Percentiles rank a stretch among this genome's conserved stretches.
These are phyloP conservation scores for Lipomyces anomalus DNA, from an alignment of 805 yeast genomes.

Conservation along the genomic window DNA sequence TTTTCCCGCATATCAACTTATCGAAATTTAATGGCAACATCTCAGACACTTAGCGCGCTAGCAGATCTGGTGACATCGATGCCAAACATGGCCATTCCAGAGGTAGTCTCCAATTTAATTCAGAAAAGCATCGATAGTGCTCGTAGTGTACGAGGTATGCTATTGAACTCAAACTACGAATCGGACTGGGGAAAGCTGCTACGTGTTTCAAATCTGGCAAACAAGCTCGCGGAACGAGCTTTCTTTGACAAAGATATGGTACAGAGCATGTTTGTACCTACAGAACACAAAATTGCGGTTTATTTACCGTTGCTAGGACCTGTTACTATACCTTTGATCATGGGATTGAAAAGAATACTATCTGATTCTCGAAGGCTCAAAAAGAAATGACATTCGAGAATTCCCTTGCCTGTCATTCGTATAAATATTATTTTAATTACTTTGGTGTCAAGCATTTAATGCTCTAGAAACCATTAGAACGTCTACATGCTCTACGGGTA, in stretches of 20 bases:
- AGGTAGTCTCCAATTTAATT: conserved; percentile 57
- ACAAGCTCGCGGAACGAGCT: conserved; percentile 60
- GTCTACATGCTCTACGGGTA: no score
- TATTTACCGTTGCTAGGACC: conserved; percentile 91
- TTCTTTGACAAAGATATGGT: conserved; percentile 94
- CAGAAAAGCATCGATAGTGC: conserved; percentile 40
- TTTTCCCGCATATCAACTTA: conserved; percentile 53
- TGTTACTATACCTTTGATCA: conserved; percentile 51
- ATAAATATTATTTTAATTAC: no score
- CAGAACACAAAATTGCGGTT: conserved; percentile 91
- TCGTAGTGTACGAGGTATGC: background rate
- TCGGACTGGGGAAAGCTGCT: conserved; percentile 22
- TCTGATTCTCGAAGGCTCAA: conserved; percentile 25
- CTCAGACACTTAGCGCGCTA: conserved; percentile 68
- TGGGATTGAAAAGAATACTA: conserved; percentile 31
- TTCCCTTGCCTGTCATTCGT: no score
- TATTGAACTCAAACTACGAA: conserved; percentile 1
- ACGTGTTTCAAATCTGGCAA: conserved; percentile 46
- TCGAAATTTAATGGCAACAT: conserved; percentile 54
- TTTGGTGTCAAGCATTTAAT: no score
- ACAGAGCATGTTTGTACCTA: conserved; percentile 90
- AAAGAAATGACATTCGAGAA: no score
- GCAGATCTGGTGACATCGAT: conserved; percentile 61
- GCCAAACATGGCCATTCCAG: conserved; percentile 79
- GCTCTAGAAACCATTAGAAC: no score